Conservation (phyloP, 2,329 filamentous ascomycete species). For the Fusarium udum region DNA sequence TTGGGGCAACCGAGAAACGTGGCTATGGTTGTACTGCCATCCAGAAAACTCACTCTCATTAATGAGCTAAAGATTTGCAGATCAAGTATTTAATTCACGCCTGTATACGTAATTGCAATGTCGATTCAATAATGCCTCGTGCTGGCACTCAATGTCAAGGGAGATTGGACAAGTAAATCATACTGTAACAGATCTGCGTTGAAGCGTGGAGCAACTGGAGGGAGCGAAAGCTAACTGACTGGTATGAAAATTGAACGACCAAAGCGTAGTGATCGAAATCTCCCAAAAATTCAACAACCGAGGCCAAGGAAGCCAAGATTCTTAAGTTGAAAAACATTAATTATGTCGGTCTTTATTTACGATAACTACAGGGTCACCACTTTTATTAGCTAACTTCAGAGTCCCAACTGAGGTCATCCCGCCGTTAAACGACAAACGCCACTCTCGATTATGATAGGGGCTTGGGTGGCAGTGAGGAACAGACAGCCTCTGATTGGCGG, state of each 20-base stretch:
- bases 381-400: background rate
- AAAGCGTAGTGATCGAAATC: slow-evolving; percentile 9
- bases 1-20: slow-evolving; percentile 6
- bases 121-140: slow-evolving; percentile 20
- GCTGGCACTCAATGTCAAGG: slow-evolving; percentile 23
- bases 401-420: slow-evolving; percentile 24
- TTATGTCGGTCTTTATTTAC: slow-evolving; percentile 4
- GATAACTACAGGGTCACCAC: slow-evolving; percentile 15
- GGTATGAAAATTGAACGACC: background rate
- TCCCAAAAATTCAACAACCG: background rate
- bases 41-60: background rate
- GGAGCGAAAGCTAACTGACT: background rate
- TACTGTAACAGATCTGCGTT: slow-evolving; percentile 9
- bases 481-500: slow-evolving; percentile 27
- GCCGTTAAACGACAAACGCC: slow-evolving; percentile 12
- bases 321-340: background rate
- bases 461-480: slow-evolving; percentile 17
- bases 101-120: slow-evolving; percentile 28
- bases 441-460: slow-evolving; percentile 22
- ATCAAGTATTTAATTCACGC: slow-evolving; percentile 9
- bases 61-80: background rate
- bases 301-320: background rate
- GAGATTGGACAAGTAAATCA: slow-evolving; percentile 11
- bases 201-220: slow-evolving; percentile 7
- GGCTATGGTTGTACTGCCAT: background rate